Percentiles rank a stretch among this genome's conserved stretches.
Conservation (phyloP, 164 flowering plant genomes). For the Vitis vinifera region ASM3070453v1 NC_081818.1:25855001-25855500, state of each 20-base stretch:
- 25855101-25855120: slow-evolving; percentile 3
- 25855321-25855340: slow-evolving; percentile 23
- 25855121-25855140: slow-evolving; percentile 11
- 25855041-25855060: slow-evolving; percentile 11
- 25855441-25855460: too few relatives aligned
- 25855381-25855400: too few relatives aligned
- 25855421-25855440: too few relatives aligned
- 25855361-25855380: too few relatives aligned
- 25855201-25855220: slow-evolving; percentile 13
- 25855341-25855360: too few relatives aligned
- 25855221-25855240: slow-evolving; percentile 21
- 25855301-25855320: slow-evolving; percentile 20
- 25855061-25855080: slow-evolving; percentile 13
- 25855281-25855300: slow-evolving; percentile 8
- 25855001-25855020: slow-evolving; percentile 6
- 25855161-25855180: slow-evolving; percentile 15
- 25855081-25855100: slow-evolving; percentile 1
- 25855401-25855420: too few relatives aligned
- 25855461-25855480: too few relatives aligned
- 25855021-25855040: slow-evolving; percentile 7
- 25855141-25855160: slow-evolving; percentile 21
- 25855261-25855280: not conserved
- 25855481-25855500: too few relatives aligned
- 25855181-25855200: slow-evolving; percentile 13
- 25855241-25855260: slow-evolving; percentile 23